Evolutionary conservation across 495 filamentous ascomycete species (phyloP), one percentile per base, ranked within the genome.

Genomic region (Emericellopsis terricola): DNA sequence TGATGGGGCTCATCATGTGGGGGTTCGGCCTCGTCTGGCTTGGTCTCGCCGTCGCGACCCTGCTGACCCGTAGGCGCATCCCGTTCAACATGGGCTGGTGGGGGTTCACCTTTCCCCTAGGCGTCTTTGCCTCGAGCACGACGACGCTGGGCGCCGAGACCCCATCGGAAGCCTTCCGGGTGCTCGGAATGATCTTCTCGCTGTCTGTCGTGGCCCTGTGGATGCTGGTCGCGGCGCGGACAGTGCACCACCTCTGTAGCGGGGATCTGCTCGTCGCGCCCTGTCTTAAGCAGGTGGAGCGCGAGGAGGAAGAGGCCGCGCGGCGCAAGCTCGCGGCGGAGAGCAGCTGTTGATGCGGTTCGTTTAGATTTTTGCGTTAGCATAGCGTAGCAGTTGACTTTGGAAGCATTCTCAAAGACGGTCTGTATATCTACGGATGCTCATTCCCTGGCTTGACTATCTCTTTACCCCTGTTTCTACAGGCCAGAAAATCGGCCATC

Each of bases 41-140:
- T 1, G 64, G 69, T 42, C 67, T 78, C 33, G 75, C 71, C 7
- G 36, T 60, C 24, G 46, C 53, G 4, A 60, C 43, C 19, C 60
- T 69, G 21, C 44, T 34, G 5, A 44, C 50, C 8, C 55, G 44
- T 32, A 33, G 38, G 31, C 57, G 41, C 9, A 75, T 77, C 31
- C 69, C 73, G 0, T 77, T 77, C 46, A 76, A 76, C 35, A 67
- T 76, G 43, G 73, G 72, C 1, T 77, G 72, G 71, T 78, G 73
- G 73, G 65, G 63, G 3, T 76, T 77, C 33, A 71, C 60, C 2
- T 78, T 77, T 34, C 73, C 73, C 0, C 39, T 75, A 16, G 70
- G 65, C 19, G 65, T 65, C n/a, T 71, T 64, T 42, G 56, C 70
- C 0, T 43, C 56, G 4, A 54, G 57, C 16, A 73, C 72, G 1